Percentiles rank a stretch among this genome's conserved stretches.
These are phyloP conservation scores for Zychaea mexicana DNA, from an alignment of 371 early-diverging fungal species.

Conservation along the genomic window DNA sequence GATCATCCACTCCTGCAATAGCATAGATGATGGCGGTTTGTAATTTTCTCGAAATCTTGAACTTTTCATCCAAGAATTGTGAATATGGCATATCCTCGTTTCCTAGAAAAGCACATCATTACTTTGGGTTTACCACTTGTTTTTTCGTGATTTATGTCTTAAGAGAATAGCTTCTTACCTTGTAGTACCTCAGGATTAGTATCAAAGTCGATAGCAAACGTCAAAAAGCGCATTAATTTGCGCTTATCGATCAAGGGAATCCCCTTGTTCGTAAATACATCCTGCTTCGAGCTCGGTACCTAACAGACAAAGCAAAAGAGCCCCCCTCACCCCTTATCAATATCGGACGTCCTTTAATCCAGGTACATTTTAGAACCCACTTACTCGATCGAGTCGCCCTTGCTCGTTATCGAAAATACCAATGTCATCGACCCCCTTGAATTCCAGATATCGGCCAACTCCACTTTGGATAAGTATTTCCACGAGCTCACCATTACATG, in stretches of 20 bases:
- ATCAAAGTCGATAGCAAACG: conserved; percentile 60
- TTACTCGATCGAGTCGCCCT: conserved; percentile 37
- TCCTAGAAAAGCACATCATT: not conserved
- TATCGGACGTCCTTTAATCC: too few relatives aligned
- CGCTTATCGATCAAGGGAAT: conserved; percentile 85
- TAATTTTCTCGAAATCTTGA: conserved; percentile 69
- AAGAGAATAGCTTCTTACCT: conserved; percentile 22
- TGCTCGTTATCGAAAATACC: conserved; percentile 53
- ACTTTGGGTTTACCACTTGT: not conserved
- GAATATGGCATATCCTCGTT: conserved; percentile 27
- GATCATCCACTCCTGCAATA: conserved; percentile 63
- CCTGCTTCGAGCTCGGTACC: conserved; percentile 94
- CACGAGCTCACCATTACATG: conserved; percentile 74
- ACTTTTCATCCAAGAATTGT: conserved; percentile 58
- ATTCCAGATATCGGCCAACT: conserved; percentile 86
- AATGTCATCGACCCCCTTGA: conserved; percentile 77
- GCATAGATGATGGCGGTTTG: conserved; percentile 71
- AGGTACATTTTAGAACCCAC: not conserved
- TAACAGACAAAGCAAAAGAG: too few relatives aligned
- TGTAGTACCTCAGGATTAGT: conserved; percentile 33
- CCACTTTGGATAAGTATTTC: conserved; percentile 81
- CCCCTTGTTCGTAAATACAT: conserved; percentile 81
- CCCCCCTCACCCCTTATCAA: too few relatives aligned
- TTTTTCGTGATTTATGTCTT: not conserved
- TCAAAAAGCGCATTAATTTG: conserved; percentile 87